Conservation (phyloP, 345 rosid species). For the Mercurialis annua region DNA sequence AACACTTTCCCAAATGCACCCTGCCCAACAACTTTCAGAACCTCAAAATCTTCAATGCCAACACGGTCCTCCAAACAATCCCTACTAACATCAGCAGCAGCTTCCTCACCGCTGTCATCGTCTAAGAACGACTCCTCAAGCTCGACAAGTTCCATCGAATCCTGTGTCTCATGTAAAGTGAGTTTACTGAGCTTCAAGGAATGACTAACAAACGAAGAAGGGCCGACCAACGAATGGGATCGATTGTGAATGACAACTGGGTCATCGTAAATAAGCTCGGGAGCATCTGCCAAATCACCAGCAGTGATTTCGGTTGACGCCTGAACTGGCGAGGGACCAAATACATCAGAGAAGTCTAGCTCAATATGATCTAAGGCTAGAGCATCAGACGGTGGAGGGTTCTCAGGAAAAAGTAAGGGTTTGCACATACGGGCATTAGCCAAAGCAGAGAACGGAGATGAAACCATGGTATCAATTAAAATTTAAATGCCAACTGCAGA, state of each 20-base stretch:
- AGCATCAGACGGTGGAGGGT: slow-evolving; percentile 40
- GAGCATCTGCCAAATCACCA: slow-evolving; percentile 31
- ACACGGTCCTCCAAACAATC: slow-evolving; percentile 31
- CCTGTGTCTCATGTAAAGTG: slow-evolving; percentile 43
- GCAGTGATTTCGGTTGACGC: slow-evolving; percentile 26
- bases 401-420: slow-evolving; percentile 39
- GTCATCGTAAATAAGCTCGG: slow-evolving; percentile 52
- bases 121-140: slow-evolving; percentile 32
- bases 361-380: slow-evolving; percentile 46
- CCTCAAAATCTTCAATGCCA: slow-evolving; percentile 83
- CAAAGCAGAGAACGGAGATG: slow-evolving; percentile 41
- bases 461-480: slow-evolving; percentile 44
- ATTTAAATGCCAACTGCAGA: slow-evolving; percentile 28
- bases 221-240: slow-evolving; percentile 91
- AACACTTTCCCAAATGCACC: slow-evolving; percentile 96
- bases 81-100: slow-evolving; percentile 22
- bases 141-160: slow-evolving; percentile 47
- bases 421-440: slow-evolving; percentile 27
- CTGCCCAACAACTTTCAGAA: slow-evolving; percentile 82
- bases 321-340: slow-evolving; percentile 58
- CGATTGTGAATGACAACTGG: slow-evolving; percentile 68
- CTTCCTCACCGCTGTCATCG: slow-evolving; percentile 25
- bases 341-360: slow-evolving; percentile 70
- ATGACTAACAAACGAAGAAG: slow-evolving; percentile 58
- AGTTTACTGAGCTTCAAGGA: slow-evolving; percentile 66